Evolutionary conservation across 768 basidiomycete genomes (phyloP), one percentile per base, ranked within the genome.

Genomic region (Suillus spraguei): DNA sequence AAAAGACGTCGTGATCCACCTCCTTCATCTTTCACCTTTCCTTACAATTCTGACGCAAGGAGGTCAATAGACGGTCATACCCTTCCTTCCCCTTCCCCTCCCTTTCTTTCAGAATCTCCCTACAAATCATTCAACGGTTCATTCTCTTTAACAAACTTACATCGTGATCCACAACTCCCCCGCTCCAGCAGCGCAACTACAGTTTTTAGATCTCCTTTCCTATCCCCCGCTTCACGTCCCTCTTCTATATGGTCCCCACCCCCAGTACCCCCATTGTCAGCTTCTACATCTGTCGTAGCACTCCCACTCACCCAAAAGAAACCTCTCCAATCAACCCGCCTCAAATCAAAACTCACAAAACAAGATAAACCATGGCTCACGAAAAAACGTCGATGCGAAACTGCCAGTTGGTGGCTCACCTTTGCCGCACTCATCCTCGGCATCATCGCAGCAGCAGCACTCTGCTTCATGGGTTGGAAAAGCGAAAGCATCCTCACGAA

Each of bases 171-270:
- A 67, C 73, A 56, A 6, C 65, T 83, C 56, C 84, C 85, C 16
- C 72, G 85, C 36, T 74, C 69, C 35, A 70, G 72, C 60, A 81
- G 78, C 24, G 75, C 79, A 1, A 82, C 81, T 44, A 82, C 80
- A 6, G 65, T 75, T 11, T 91, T 92, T 78, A 85, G 90, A 32
- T 78, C 84, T 0, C 87, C 90, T 1, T 90, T 90, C 77, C 83
- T 90, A 60, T 83, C 87, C 4, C 90, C 90, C 0, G 82, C 88
- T 1, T 88, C 87, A 1, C 82, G 89, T n/a, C 88, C 88, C 0
- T 76, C 82, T 5, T 80, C 83, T 16, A 67, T 88, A 0, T 90
- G 89, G 89, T 78, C 83, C 0, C 88, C 89, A 10, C 86, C 87
- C 1, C 67, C 65, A 35, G 64, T 64, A 68, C 73, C 65, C 66